Evolutionary conservation across 148 eudicot species (phyloP), one percentile per base, ranked within the genome.

Genomic region (Camellia lanceoleosa): DNA sequence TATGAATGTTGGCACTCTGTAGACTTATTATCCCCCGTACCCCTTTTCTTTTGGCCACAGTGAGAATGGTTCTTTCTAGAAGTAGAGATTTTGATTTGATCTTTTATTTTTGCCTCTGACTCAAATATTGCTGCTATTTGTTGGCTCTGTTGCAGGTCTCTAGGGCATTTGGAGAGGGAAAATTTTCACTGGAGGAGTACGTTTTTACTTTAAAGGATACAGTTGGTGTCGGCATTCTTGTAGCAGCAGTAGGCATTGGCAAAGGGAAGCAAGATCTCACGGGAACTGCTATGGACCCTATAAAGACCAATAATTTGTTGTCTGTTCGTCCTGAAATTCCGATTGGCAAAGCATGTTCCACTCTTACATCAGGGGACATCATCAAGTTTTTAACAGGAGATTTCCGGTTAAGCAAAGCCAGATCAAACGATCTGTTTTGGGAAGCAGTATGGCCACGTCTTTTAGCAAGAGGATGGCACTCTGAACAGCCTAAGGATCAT

Each of bases 391-490:
- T 86, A n/a, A 83, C 75, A 12, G 87, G 87, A 68, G 78, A 66
- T 62, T 43, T 70, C 18, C 64, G 83, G 30, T 51, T 82, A 42
- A 87, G 84, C 84, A 84, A 87, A 74, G 76, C 78, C 41, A 71
- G 72, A 23, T 80, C 83, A 61, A 84, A 61, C 18, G 84, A 84
- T 61, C 69, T 87, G 4, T 84, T 87, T 44, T 87, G 89, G 87
- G 82, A 80, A 65, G 87, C 85, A 5, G 85, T 87, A 8, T 87
- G 89, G 87, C 89, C 89, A 11, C 87, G 87, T 15, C 78, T 87
- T 11, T 43, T 87, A 74, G 89, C 87, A 47, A 84, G 62, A 73
- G 89, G 89, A 67, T 87, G 87, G 87, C 85, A 82, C 56, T 80
- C 87, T 47, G 89, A 87, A 76, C 80, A 80, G 67, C 85, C 87